Evolutionary conservation across 345 rosid genomes (phyloP), one percentile per base, ranked within the genome.

Genomic region (Eucalyptus curtisii): DNA sequence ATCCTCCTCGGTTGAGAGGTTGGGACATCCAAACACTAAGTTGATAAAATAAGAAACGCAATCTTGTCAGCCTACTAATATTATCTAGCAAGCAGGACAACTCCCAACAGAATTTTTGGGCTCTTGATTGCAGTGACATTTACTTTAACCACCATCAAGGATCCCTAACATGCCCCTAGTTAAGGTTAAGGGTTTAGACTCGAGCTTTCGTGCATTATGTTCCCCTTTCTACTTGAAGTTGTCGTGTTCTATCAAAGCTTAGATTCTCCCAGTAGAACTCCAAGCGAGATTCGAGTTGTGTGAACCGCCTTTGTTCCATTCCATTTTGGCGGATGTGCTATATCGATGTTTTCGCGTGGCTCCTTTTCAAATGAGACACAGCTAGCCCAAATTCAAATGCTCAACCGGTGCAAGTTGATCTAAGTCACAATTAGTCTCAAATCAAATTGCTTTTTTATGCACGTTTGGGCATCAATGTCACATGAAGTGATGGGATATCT

Each of bases 31-130:
- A 1, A 0, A 7, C 1, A 52, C 57, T 1, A 3, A 4, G 4
- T 0, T 24, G 1, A 52, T 52, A 8, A 52, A 8, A 7, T 52
- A 52, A 52, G 4, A 8, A 52, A 19, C 1, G 0, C 5, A 52
- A 0, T 3, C 2, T 0, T 52, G 0, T 52, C 0, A 7, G 0
- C 2, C 1, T 52, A 52, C 2, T 52, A 52, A 52, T 52, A 52
- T 52, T 52, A 19, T 52, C 0, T 52, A 0, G 25, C 25, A 52
- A 2, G 57, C 2, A 1, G 2, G 2, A 52, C 25, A 52, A 52
- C 0, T 52, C 25, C 57, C 57, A 20, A 52, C 0, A 20, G 5
- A 7, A 10, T 5, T 52, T 25, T 20, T 52, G 25, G 57, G 4
- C 57, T 8, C 25, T 52, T 52, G 57, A 52, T 52, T 52, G 57